Percentiles rank a stretch among this genome's conserved stretches.
Conservation (phyloP, 306 rosid species). For the Dalbergia oliveri region DNA sequence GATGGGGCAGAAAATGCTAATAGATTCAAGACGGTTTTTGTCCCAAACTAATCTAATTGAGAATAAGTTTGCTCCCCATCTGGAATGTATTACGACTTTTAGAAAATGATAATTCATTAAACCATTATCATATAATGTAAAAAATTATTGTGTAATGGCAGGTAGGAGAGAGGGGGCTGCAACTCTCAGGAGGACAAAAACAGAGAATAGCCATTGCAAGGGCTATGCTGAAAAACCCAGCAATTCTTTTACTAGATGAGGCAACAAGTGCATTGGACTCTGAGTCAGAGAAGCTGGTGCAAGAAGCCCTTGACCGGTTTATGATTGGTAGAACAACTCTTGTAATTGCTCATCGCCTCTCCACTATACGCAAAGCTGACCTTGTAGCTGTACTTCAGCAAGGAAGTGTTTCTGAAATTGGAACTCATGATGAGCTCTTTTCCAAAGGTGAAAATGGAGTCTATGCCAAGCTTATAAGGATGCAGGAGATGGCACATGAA, state of each 20-base stretch:
- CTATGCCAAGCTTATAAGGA: conserved; percentile 89
- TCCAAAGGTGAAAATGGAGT: conserved; percentile 91
- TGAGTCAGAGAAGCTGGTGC: conserved; percentile 96
- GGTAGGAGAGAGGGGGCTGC: conserved; percentile 99
- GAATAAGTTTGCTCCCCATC: neutral
- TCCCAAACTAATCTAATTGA: conserved; percentile 21
- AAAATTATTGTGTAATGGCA: conserved; percentile 56
- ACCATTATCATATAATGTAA: neutral
- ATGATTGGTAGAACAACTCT: conserved; percentile 99
- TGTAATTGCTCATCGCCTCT: conserved; percentile 97
- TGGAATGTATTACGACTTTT: neutral
- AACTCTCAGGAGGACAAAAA: conserved; percentile 98
- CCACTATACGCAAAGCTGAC: conserved; percentile 97
- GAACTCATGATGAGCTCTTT: conserved; percentile 93
- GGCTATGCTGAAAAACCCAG: conserved; percentile 99
- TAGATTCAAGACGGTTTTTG: neutral
- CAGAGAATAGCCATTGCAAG: conserved; percentile 99
- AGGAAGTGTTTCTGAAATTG: conserved; percentile 92
- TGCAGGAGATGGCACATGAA: conserved; percentile 96
- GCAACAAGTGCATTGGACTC: conserved; percentile 99
- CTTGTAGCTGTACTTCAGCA: conserved; percentile 97
- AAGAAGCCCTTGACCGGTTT: conserved; percentile 98
- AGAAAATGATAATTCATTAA: neutral
- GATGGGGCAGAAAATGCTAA: conserved; percentile 10
- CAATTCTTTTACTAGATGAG: conserved; percentile 90